Base-by-base conservation (phyloP, 2,329 filamentous ascomycete genomes). In the Paradendryphiella salina region DNA sequence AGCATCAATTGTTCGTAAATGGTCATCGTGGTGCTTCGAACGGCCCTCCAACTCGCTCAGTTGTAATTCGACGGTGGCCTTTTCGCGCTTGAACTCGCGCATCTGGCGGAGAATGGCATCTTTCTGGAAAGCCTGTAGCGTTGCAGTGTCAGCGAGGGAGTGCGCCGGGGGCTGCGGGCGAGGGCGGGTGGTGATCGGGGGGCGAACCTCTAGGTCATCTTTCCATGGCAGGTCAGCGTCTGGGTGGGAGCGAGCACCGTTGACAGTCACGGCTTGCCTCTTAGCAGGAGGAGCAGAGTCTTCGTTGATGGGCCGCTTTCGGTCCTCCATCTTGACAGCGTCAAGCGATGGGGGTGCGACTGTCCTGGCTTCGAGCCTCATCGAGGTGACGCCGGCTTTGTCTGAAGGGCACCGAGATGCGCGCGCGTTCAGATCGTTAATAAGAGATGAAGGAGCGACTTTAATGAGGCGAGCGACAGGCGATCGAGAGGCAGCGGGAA, bases 301-400 rank as follows among this genome's bases (percentile, higher is more conserved):
- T 74, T 94, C 88, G 76, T 88, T 83, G 72, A 91, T 89, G 72
- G 91, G 88, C 84, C 94, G 86, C 84, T 99, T 99, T 84, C 94
- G 90, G 81, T 97, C 94, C 83, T 99, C 94, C 93, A 97, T 99
- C 84, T 94, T 96, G 80, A 85, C 81, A 78, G 89, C 82, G 82
- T 86, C 86, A 75, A 82, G 76, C 79, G 90, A 87, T 81, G 88
- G 85, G 83, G 85, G 84, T 81, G 86, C 82, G 76, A 86, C 81
- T 77, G 85, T 83, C 74, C 82, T 81, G 65, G 84, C 82, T 78
- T 89, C 87, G 79, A 89, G 85, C 83, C 89, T 84, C 90, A 95
- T 95, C 83, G 90, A 88, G 82, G 70, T 67, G 77, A 76, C 76
- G 74, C 75, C 67, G 74, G 70, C 50, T 56, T 32, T 52, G 53